These are phyloP conservation scores for Monascus ruber DNA, from an alignment of 2,329 filamentous ascomycete species.

Conservation along the genomic window DNA sequence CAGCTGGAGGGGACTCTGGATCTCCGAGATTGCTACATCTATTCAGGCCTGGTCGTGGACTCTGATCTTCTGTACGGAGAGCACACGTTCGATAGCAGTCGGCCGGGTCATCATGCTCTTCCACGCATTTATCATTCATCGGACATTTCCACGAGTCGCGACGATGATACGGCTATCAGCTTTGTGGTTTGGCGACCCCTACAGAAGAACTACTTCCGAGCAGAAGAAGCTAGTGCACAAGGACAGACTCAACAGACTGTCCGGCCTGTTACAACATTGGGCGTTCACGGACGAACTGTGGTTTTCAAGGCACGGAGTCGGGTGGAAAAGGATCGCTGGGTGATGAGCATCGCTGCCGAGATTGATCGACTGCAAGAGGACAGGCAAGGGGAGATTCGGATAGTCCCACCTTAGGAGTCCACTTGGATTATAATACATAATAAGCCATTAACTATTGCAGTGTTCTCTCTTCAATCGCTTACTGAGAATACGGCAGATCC, in stretches of 20 bases:
- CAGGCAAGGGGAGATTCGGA: slow-evolving; percentile 38
- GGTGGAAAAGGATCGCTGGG: slow-evolving; percentile 57
- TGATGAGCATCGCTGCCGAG: slow-evolving; percentile 53
- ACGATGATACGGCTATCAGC: slow-evolving; percentile 55
- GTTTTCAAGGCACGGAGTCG: slow-evolving; percentile 56
- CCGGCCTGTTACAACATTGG: slow-evolving; percentile 49
- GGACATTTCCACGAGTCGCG: slow-evolving; percentile 50
- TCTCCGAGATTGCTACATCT: slow-evolving; percentile 53
- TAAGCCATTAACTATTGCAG: too few species aligned
- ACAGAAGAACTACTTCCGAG: slow-evolving; percentile 45
- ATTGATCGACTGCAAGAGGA: slow-evolving; percentile 47
- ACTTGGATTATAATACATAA: too few species aligned
- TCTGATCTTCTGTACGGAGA: slow-evolving; percentile 53
- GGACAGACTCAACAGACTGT: slow-evolving; percentile 36
- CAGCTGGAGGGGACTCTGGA: slow-evolving; percentile 49
- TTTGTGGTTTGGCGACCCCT: slow-evolving; percentile 57
- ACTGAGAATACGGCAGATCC: too few species aligned
- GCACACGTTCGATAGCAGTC: slow-evolving; percentile 52
- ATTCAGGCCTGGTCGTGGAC: slow-evolving; percentile 52
- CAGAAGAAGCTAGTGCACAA: slow-evolving; percentile 26
- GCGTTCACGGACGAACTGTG: slow-evolving; percentile 49
- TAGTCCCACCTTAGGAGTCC: slow-evolving; percentile 17
- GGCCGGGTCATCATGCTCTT: slow-evolving; percentile 47
- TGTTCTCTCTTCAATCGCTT: too few species aligned
- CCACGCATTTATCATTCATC: slow-evolving; percentile 47